A percentile compares a stretch with the other conserved stretches of the same genome.
phyloP scores from a whole-genome alignment of 192 early-diverging fungal species.

The Chytriomyces hyalinus region DNA sequence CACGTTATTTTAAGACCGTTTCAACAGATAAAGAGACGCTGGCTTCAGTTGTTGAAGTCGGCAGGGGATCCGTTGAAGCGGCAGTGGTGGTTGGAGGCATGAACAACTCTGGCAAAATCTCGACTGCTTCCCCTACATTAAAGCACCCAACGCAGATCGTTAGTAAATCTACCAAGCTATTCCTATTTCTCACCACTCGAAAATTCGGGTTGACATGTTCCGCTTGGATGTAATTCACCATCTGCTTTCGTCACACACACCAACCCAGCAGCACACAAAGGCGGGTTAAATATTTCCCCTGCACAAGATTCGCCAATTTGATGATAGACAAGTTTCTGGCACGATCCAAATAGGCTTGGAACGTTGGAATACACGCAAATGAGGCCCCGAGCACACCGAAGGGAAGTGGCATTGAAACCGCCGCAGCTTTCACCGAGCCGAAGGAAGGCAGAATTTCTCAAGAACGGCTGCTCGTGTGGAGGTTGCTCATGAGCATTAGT shows the following conservation, averaged over 20 bases:
- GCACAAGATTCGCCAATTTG: slow-evolving; percentile 4
- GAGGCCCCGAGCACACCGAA: neutral
- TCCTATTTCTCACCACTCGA: too few species aligned
- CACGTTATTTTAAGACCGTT: too few species aligned
- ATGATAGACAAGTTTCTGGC: neutral
- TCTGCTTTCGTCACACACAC: slow-evolving; percentile 17
- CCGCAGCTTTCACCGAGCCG: slow-evolving; percentile 11
- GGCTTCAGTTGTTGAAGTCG: too few species aligned
- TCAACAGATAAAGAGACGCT: too few species aligned
- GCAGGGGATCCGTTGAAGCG: too few species aligned
- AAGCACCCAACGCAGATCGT: too few species aligned
- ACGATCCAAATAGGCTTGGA: neutral
- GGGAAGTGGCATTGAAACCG: neutral
- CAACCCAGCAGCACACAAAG: slow-evolving; percentile 13
- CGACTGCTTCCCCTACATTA: too few species aligned
- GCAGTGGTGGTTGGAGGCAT: too few species aligned
- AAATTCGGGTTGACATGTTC: neutral
- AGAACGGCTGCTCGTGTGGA: neutral
- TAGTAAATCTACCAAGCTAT: too few species aligned
- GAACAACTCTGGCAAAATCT: too few species aligned
- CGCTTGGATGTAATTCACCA: neutral
- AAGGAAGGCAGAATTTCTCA: neutral
- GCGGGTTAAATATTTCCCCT: neutral
- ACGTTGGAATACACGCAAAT: neutral
- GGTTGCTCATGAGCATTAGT: too few species aligned